Evolutionary conservation across 2,329 filamentous ascomycete genomes (phyloP), one percentile per base, ranked within the genome.

Genomic region (Sphaceloma murrayae): DNA sequence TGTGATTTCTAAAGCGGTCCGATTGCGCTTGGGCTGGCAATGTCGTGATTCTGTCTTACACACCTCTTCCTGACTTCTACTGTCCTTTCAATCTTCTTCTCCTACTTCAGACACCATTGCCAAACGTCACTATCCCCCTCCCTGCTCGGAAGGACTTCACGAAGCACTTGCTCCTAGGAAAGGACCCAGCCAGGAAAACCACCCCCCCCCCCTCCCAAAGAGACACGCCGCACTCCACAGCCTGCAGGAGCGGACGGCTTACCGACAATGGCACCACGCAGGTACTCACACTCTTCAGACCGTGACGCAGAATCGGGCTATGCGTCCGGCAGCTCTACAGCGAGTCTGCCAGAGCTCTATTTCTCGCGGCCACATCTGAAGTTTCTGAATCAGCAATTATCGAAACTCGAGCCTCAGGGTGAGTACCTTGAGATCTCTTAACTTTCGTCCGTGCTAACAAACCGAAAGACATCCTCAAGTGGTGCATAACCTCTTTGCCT

Each of bases 401-500:
- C 91, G 63, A 76, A 80, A 59, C 83, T 96, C 64, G 78, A 88
- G 60, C 85, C 91, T 49, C 73, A 89, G 66, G 74, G 74, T 77
- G 60, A 53, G 67, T 3, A 14, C 18, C 7, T 10, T 9, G 8
- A 24, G 4, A 13, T 4, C 16, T 38, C 6, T 22, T 10, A n/a
- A n/a, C n/a, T n/a, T n/a, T n/a, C 6, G 34, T 10, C 19, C 19
- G 6, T 52, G 48, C 63, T 62, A 52, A 62, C 48, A 32, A 19
- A 5, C 34, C 27, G 33, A 5, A 29, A 74, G 89, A 95, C 52
- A 82, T 96, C 56, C 76, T 98, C 49, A 82, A 80, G 67, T 95
- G 94, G 83, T 86, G 82, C 72, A 83, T 89, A 60, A 80, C 84
- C 55, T 82, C 89, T 55, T 82, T 98, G 56, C 91, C 91, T 57